Conservation (phyloP, 2,329 filamentous ascomycete genomes). For the Sclerotinia glacialis region DNA sequence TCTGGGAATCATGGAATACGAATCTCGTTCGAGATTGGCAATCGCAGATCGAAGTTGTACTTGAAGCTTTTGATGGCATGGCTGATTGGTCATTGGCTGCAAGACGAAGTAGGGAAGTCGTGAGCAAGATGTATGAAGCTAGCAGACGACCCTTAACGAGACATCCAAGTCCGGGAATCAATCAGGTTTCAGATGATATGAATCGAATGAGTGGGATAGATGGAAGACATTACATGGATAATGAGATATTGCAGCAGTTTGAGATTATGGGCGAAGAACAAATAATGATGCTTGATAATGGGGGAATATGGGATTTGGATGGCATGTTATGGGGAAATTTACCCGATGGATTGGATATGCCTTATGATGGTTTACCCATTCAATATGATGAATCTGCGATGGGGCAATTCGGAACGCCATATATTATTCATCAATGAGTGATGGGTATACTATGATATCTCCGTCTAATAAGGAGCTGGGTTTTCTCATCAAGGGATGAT, state of each 20-base stretch:
- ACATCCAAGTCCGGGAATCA: slow-evolving; percentile 38
- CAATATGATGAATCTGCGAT: slow-evolving; percentile 15
- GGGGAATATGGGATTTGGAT: slow-evolving; percentile 55
- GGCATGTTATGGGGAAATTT: slow-evolving; percentile 53
- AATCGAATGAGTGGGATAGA: slow-evolving; percentile 22
- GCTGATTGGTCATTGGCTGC: slow-evolving; percentile 64
- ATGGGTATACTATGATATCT: not conserved
- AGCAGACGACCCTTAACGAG: slow-evolving; percentile 35
- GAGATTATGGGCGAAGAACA: slow-evolving; percentile 48
- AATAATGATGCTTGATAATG: slow-evolving; percentile 48
- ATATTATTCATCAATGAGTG: slow-evolving; percentile 18
- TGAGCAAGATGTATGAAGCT: slow-evolving; percentile 63
- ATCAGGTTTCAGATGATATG: slow-evolving; percentile 37
- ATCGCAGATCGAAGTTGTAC: slow-evolving; percentile 56
- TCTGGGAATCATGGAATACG: slow-evolving; percentile 55
- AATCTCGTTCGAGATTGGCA: slow-evolving; percentile 46
- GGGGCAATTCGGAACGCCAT: not conserved
- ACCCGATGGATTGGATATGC: slow-evolving; percentile 41
- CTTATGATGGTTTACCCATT: slow-evolving; percentile 36
- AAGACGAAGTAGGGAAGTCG: slow-evolving; percentile 59
- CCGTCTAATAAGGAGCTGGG: not conserved
- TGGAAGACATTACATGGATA: slow-evolving; percentile 28
- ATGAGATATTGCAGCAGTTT: slow-evolving; percentile 43
- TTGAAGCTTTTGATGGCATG: slow-evolving; percentile 61
- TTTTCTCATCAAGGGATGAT: not conserved